phyloP scores from a whole-genome alignment of 2,329 filamentous ascomycete species.

The Rhynchosporium agropyri region DNA sequence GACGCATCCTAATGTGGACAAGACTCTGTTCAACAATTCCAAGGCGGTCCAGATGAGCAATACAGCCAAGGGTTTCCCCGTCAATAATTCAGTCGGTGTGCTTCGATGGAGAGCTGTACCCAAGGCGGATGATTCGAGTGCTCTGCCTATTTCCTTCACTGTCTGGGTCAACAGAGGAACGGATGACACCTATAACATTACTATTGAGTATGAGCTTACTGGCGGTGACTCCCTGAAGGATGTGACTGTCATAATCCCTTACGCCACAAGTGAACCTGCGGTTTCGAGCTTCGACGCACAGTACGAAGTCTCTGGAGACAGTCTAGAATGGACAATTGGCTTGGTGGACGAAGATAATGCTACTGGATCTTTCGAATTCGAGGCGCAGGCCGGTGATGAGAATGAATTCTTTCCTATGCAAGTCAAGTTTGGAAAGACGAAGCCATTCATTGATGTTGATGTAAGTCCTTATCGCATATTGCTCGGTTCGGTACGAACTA shows the following conservation, averaged over 20 bases:
- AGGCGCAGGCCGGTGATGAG: conserved; percentile 83
- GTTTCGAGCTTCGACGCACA: conserved; percentile 92
- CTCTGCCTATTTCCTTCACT: conserved; percentile 92
- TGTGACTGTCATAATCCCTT: conserved; percentile 87
- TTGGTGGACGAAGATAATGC: conserved; percentile 80
- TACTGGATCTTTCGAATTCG: conserved; percentile 91
- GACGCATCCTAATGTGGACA: conserved; percentile 96
- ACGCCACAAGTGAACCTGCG: conserved; percentile 78
- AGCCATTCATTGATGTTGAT: conserved; percentile 89
- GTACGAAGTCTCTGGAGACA: conserved; percentile 92
- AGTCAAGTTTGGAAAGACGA: conserved; percentile 82
- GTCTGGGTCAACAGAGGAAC: conserved; percentile 94
- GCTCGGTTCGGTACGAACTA: neutral
- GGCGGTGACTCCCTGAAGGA: conserved; percentile 78
- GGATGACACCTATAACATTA: conserved; percentile 81
- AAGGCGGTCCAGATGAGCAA: conserved; percentile 92
- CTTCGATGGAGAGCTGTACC: conserved; percentile 89
- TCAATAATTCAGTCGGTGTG: conserved; percentile 91
- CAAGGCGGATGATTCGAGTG: conserved; percentile 75
- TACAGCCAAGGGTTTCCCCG: conserved; percentile 82
- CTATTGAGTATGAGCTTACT: conserved; percentile 92
- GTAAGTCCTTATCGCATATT: conserved; percentile 60
- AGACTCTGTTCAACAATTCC: conserved; percentile 77
- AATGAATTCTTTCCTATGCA: conserved; percentile 98
- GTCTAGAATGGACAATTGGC: conserved; percentile 91